Evolutionary conservation across 2,329 filamentous ascomycete genomes (phyloP).

Genomic region (Raffaelea arxii): DNA sequence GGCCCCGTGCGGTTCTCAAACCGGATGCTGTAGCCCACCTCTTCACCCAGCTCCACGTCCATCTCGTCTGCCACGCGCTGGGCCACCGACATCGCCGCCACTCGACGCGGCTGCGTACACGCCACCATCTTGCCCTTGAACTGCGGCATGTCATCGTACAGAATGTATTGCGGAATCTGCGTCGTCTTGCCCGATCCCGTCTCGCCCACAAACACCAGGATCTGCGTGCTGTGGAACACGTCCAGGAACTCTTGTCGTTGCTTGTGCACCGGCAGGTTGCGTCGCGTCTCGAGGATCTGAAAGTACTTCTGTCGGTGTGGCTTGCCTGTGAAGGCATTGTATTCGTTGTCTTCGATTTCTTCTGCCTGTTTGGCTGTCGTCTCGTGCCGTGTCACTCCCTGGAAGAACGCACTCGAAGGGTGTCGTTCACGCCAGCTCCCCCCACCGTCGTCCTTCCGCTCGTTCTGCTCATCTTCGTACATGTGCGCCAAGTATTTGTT

Average conservation of each 20-base stretch:
- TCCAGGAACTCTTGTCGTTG: slow-evolving; percentile 92
- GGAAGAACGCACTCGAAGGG: slow-evolving; percentile 39
- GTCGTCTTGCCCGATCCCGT: slow-evolving; percentile 99
- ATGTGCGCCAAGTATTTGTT: slow-evolving; percentile 93
- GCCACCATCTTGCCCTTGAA: slow-evolving; percentile 80
- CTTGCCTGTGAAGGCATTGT: slow-evolving; percentile 76
- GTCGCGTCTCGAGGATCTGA: slow-evolving; percentile 72
- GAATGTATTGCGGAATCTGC: slow-evolving; percentile 95
- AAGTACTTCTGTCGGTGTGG: slow-evolving; percentile 79
- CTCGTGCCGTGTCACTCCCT: slow-evolving; percentile 62
- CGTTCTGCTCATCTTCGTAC: slow-evolving; percentile 47
- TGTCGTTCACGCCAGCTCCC: slow-evolving; percentile 23
- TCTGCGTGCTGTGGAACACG: slow-evolving; percentile 88
- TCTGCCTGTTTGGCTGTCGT: slow-evolving; percentile 70
- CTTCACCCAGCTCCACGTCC: slow-evolving; percentile 84
- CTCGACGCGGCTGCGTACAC: slow-evolving; percentile 94
- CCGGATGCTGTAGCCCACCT: slow-evolving; percentile 97
- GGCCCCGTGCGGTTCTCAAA: slow-evolving; percentile 90
- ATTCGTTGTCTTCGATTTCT: slow-evolving; percentile 66
- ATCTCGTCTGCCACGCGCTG: slow-evolving; percentile 97
- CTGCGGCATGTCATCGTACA: slow-evolving; percentile 93
- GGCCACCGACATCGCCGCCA: slow-evolving; percentile 96
- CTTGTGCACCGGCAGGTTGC: slow-evolving; percentile 82
- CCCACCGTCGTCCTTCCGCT: slow-evolving; percentile 19
- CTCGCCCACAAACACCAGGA: slow-evolving; percentile 97